A percentile compares a stretch with the other conserved stretches of the same genome.
These are phyloP conservation scores for Euphrasia confusa DNA, from an alignment of 257 asterid genomes.

Conservation along the genomic window DNA sequence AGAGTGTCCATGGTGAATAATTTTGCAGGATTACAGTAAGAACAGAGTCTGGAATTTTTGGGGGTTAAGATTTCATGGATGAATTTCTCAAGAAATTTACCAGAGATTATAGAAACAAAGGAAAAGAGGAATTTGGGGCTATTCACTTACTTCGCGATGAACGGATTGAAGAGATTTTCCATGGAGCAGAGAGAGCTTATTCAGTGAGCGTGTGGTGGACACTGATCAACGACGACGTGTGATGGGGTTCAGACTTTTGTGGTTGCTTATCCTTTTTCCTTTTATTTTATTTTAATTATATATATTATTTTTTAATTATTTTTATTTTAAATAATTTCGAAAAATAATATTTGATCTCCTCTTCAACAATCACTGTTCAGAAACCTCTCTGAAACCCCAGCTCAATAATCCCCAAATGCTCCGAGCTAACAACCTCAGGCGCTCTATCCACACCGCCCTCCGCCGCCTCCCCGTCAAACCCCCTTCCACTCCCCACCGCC, in stretches of 20 bases:
- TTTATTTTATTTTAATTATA: not conserved
- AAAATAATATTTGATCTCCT: not conserved
- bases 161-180: not conserved
- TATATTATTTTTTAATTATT: too few relatives aligned
- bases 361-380: slow-evolving; percentile 15
- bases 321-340: too few relatives aligned
- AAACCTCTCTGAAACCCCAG: not conserved
- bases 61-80: not conserved
- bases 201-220: slow-evolving; percentile 32
- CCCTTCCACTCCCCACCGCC: slow-evolving; percentile 27
- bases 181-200: slow-evolving; percentile 16
- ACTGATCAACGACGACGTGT: slow-evolving; percentile 20
- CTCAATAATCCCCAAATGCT: slow-evolving; percentile 44
- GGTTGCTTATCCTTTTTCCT: slow-evolving; percentile 19
- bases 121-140: not conserved
- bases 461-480: slow-evolving; percentile 26
- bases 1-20: slow-evolving; percentile 57
- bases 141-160: slow-evolving; percentile 26
- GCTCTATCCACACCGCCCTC: slow-evolving; percentile 45
- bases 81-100: slow-evolving; percentile 11
- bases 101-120: not conserved
- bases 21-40: slow-evolving; percentile 22
- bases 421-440: slow-evolving; percentile 36
- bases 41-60: slow-evolving; percentile 16
- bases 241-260: slow-evolving; percentile 21